phyloP scores from a whole-genome alignment of 768 basidiomycete species.

The Lactifluus rugatus region DNA sequence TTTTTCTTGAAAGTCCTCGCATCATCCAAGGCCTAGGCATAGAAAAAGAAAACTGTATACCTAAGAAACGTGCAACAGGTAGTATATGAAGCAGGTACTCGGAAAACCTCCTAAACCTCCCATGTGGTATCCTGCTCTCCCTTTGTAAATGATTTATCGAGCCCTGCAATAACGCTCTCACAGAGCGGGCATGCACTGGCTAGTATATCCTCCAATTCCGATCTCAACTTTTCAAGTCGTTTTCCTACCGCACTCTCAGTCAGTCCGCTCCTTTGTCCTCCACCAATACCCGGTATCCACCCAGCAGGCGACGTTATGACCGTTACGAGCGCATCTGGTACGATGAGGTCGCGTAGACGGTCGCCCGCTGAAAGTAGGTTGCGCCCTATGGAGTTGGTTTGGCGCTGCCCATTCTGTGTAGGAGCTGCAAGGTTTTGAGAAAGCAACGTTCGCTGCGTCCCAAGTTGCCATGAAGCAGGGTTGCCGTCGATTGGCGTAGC shows the following conservation, averaged over 20 bases:
- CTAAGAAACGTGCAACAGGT: not conserved
- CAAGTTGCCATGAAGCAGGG: constrained; percentile 34
- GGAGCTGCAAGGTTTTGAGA: constrained; percentile 62
- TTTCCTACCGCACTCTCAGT: constrained; percentile 45
- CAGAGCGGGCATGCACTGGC: constrained; percentile 89
- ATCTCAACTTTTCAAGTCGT: constrained; percentile 62
- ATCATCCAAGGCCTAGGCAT: not conserved
- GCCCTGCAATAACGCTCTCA: constrained; percentile 74
- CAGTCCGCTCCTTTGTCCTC: constrained; percentile 35
- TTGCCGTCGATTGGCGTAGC: constrained; percentile 2
- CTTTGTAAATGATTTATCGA: constrained; percentile 81
- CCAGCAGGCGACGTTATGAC: constrained; percentile 63
- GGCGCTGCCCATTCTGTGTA: constrained; percentile 53
- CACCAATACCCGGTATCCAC: constrained; percentile 63
- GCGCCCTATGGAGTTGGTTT: constrained; percentile 59
- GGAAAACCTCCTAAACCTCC: constrained; percentile 39
- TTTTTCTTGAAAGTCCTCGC: not conserved
- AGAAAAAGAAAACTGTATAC: not conserved
- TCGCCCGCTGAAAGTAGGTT: constrained; percentile 86
- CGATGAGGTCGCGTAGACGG: constrained; percentile 79
- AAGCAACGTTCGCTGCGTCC: constrained; percentile 54
- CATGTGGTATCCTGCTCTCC: constrained; percentile 75
- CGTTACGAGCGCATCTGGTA: constrained; percentile 86
- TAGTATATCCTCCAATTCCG: constrained; percentile 82
- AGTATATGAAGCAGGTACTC: not conserved